Evolutionary conservation across 306 rosid genomes (phyloP).

Genomic region (Castanopsis chinensis): DNA sequence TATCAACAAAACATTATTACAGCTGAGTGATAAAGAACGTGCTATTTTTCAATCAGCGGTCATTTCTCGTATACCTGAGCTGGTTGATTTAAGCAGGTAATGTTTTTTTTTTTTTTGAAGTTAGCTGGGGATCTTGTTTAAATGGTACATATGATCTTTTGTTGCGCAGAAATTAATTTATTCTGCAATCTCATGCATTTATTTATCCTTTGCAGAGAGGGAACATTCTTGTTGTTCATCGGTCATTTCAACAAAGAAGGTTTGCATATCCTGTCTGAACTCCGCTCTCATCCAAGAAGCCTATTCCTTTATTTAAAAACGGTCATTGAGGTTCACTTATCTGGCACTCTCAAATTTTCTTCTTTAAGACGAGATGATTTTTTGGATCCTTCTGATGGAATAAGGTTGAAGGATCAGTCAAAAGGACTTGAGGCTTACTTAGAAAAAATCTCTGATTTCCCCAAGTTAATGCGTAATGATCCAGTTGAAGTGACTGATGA

Average conservation of each 20-base stretch:
- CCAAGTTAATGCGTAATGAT: constrained; percentile 72
- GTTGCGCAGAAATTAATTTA: background rate
- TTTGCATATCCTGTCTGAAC: constrained; percentile 61
- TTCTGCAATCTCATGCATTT: constrained; percentile 19
- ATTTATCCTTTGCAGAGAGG: constrained; percentile 56
- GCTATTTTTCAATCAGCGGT: constrained; percentile 62
- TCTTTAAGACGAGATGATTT: constrained; percentile 48
- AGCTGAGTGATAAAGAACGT: constrained; percentile 42
- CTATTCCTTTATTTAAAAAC: constrained; percentile 91
- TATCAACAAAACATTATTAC: constrained; percentile 60
- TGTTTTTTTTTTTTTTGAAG: constrained; percentile 2
- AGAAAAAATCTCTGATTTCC: constrained; percentile 70
- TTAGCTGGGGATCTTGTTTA: background rate
- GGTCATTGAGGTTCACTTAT: constrained; percentile 77
- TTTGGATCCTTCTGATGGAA: constrained; percentile 30
- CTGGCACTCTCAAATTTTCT: constrained; percentile 71
- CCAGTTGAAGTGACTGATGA: constrained; percentile 79
- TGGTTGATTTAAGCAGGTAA: constrained; percentile 79
- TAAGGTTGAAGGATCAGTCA: constrained; percentile 44
- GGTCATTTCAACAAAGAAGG: constrained; percentile 66
- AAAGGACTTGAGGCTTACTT: constrained; percentile 62
- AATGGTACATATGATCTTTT: background rate
- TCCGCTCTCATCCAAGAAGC: constrained; percentile 73
- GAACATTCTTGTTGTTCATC: constrained; percentile 65
- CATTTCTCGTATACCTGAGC: constrained; percentile 66